These are phyloP conservation scores for Erigeron canadensis DNA, from an alignment of 129 eudicot species.

Conservation along the genomic window DNA sequence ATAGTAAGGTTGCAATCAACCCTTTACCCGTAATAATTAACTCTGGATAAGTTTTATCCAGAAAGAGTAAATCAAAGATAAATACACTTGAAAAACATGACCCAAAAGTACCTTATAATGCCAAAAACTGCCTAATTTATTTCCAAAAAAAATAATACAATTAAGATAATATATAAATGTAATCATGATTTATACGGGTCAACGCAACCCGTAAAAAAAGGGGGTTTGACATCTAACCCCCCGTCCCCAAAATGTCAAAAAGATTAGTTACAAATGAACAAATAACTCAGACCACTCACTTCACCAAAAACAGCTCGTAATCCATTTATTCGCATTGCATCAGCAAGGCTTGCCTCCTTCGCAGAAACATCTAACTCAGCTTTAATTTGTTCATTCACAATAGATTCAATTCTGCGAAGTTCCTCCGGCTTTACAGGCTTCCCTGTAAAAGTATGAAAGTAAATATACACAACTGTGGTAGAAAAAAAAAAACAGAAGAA, in stretches of 20 bases:
- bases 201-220: background rate
- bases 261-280: background rate
- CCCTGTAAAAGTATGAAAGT: slow-evolving; percentile 43
- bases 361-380: slow-evolving; percentile 80
- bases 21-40: too few relatives aligned
- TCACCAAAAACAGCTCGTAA: slow-evolving; percentile 98
- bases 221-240: background rate
- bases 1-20: too few relatives aligned
- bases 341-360: slow-evolving; percentile 80
- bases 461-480: background rate
- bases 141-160: background rate
- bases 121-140: background rate
- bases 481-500: background rate
- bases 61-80: too few relatives aligned
- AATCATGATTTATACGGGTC: background rate
- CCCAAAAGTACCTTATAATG: background rate
- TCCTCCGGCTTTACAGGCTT: slow-evolving; percentile 92
- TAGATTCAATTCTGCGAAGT: slow-evolving; percentile 66
- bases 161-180: too few relatives aligned
- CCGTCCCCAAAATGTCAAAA: background rate
- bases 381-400: slow-evolving; percentile 89
- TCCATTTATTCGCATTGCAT: slow-evolving; percentile 77
- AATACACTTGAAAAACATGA: background rate
- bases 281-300: slow-evolving; percentile 37
- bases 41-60: too few relatives aligned